Percentiles rank a stretch among this genome's conserved stretches.
These are phyloP conservation scores for Saccharomycopsis crataegensis DNA, from an alignment of 1,139 yeast genomes.

Conservation along the genomic window DNA sequence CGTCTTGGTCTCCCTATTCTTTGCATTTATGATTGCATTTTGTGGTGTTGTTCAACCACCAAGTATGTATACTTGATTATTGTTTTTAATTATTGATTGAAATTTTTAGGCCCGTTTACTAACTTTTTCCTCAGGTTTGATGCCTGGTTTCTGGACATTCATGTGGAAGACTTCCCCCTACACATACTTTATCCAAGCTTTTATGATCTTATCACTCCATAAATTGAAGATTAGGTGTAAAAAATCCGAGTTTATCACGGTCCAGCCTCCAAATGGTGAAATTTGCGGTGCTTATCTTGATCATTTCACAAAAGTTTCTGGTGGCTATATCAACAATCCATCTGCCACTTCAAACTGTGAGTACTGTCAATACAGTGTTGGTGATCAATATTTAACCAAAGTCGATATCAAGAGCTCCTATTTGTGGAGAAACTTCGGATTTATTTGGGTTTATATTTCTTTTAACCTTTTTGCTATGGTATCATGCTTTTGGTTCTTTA, in stretches of 20 bases:
- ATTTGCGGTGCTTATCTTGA: conserved; percentile 45
- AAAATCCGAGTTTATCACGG: conserved; percentile 26
- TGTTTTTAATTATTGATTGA: conserved; percentile 41
- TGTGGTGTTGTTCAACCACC: conserved; percentile 63
- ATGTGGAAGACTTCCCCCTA: conserved; percentile 42
- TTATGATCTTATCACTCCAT: conserved; percentile 25
- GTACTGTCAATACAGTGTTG: conserved; percentile 47
- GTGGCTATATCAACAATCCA: conserved; percentile 52
- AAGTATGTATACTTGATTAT: conserved; percentile 40
- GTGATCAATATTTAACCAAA: conserved; percentile 40
- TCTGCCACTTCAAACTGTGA: conserved; percentile 47
- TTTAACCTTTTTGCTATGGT: conserved; percentile 48
- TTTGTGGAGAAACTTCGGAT: conserved; percentile 64
- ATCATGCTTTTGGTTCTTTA: conserved; percentile 33
- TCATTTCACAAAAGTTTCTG: conserved; percentile 15
- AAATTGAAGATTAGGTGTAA: conserved; percentile 27
- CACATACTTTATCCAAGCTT: conserved; percentile 24
- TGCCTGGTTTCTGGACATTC: conserved; percentile 20
- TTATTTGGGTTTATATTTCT: conserved; percentile 45
- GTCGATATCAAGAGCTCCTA: conserved; percentile 39
- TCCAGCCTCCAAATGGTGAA: conserved; percentile 29
- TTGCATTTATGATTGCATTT: conserved; percentile 48
- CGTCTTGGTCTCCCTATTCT: conserved; percentile 44
- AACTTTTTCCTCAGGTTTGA: conserved; percentile 39
- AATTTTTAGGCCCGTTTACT: conserved; percentile 47